A percentile compares a stretch with the other conserved stretches of the same genome.
Conservation (phyloP, 306 rosid species). For the Myrica gale region DNA sequence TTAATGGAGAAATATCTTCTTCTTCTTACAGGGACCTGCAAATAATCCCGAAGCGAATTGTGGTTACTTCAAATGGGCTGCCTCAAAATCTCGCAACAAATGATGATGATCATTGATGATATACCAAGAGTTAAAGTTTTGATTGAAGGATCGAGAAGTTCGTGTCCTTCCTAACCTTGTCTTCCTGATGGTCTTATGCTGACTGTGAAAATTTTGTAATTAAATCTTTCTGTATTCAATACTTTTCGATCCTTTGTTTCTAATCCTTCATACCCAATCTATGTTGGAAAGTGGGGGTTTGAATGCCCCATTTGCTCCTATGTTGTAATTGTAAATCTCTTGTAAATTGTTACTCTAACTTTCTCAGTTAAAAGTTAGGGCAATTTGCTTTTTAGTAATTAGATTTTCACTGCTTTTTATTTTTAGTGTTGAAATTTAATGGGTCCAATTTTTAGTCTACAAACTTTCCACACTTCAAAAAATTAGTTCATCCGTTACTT, state of each 20-base stretch:
- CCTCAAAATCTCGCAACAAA: constrained; percentile 66
- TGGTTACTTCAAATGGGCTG: constrained; percentile 84
- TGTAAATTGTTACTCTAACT: too few relatives aligned
- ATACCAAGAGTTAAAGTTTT: background rate
- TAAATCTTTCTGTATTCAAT: background rate
- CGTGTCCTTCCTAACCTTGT: background rate
- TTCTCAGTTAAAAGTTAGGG: too few relatives aligned
- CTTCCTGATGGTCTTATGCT: background rate
- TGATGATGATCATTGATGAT: constrained; percentile 24
- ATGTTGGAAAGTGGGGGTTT: too few relatives aligned
- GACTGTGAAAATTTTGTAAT: background rate
- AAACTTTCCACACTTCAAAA: too few relatives aligned
- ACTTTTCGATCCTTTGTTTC: background rate
- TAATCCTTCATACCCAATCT: background rate
- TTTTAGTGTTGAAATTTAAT: too few relatives aligned
- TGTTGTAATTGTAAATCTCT: too few relatives aligned
- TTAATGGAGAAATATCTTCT: constrained; percentile 11
- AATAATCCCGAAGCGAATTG: constrained; percentile 93
- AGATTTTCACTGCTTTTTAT: too few relatives aligned
- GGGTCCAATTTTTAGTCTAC: too few relatives aligned
- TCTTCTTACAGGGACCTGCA: constrained; percentile 71
- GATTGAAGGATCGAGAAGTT: background rate
- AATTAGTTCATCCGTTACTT: too few relatives aligned
- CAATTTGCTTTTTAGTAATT: too few relatives aligned
- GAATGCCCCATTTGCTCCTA: too few relatives aligned